Conservation (phyloP, 257 asterid genomes). For the Solanum commersonii region DNA sequence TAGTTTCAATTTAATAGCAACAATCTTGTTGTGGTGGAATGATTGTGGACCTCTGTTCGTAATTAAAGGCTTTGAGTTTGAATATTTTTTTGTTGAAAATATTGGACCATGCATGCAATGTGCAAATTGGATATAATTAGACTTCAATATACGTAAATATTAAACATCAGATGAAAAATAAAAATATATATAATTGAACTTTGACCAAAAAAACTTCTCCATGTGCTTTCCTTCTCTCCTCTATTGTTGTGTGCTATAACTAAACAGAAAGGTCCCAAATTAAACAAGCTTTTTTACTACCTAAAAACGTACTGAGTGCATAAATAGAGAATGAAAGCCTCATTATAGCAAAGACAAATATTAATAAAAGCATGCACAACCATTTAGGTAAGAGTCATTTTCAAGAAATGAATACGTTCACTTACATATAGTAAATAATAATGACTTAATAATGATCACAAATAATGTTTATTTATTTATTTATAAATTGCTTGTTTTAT, state of each 20-base stretch:
- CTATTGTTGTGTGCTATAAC: neutral
- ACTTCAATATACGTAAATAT: too few species aligned
- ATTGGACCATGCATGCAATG: too few species aligned
- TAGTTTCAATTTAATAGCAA: neutral
- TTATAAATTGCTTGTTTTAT: neutral
- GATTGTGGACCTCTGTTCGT: neutral
- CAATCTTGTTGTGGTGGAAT: neutral
- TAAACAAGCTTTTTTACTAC: neutral
- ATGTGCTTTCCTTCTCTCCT: neutral
- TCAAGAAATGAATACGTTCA: neutral
- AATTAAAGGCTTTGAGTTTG: too few species aligned
- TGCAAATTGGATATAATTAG: too few species aligned
- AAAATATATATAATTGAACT: neutral
- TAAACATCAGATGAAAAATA: rapidly evolving
- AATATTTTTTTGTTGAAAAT: too few species aligned
- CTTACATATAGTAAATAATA: neutral
- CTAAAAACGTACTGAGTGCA: neutral
- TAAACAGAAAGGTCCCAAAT: neutral
- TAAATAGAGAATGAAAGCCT: neutral
- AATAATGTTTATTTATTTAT: neutral
- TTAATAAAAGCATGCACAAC: neutral
- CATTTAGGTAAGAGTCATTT: neutral
- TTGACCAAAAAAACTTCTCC: neutral
- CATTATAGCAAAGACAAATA: neutral
- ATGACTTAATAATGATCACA: neutral